Conservation (phyloP, 2,329 filamentous ascomycete species). For the Arthrobotrys iridis region DNA sequence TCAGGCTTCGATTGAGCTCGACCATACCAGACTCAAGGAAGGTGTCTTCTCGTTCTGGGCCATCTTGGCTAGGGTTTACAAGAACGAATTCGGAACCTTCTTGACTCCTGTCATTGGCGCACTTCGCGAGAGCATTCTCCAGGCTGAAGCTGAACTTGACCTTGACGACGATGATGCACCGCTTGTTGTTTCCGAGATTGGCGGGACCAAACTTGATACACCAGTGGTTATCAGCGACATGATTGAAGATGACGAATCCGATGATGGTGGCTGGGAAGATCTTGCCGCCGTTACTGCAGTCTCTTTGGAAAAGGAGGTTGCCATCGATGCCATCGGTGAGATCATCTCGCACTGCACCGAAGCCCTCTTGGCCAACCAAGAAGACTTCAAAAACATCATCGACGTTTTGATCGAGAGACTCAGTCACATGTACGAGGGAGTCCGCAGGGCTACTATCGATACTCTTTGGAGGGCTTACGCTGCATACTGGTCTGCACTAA, state of each 20-base stretch:
- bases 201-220: slow-evolving; percentile 62
- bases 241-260: slow-evolving; percentile 74
- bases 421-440: slow-evolving; percentile 91
- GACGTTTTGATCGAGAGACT: slow-evolving; percentile 81
- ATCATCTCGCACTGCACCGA: slow-evolving; percentile 86
- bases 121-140: slow-evolving; percentile 83
- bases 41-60: slow-evolving; percentile 98
- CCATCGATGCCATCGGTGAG: slow-evolving; percentile 92
- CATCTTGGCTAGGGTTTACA: slow-evolving; percentile 91
- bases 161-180: slow-evolving; percentile 67
- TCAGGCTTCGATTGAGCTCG: slow-evolving; percentile 87
- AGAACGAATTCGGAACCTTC: slow-evolving; percentile 81
- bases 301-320: slow-evolving; percentile 96
- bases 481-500: slow-evolving; percentile 88
- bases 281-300: slow-evolving; percentile 85
- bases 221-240: slow-evolving; percentile 64
- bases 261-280: slow-evolving; percentile 85
- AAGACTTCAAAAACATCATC: slow-evolving; percentile 79
- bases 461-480: slow-evolving; percentile 94
- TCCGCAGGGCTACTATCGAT: slow-evolving; percentile 88
- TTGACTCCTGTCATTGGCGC: slow-evolving; percentile 80
- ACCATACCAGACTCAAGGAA: slow-evolving; percentile 89
- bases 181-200: slow-evolving; percentile 64
- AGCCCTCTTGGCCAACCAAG: slow-evolving; percentile 77
- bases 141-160: slow-evolving; percentile 83